phyloP scores from a whole-genome alignment of 192 early-diverging fungal species.

The Thoreauomyces humboldtii region DNA sequence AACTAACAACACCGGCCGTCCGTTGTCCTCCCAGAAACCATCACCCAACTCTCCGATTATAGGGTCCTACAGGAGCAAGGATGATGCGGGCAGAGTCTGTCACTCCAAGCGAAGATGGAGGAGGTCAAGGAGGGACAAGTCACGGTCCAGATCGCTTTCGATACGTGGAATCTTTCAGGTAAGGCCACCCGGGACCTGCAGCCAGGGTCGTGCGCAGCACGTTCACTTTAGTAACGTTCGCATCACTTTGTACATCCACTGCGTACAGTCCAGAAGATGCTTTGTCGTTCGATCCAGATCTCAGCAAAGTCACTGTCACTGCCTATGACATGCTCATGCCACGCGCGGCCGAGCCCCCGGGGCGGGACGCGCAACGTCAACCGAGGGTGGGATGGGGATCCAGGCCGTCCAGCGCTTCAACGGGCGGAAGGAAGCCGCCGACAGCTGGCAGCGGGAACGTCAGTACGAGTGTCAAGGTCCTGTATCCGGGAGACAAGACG shows the following conservation, averaged over 20 bases:
- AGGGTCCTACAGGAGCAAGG: too few species aligned
- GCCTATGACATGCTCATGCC: slow-evolving; percentile 19
- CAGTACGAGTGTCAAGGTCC: too few species aligned
- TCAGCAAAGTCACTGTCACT: slow-evolving; percentile 16
- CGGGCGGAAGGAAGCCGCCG: not conserved
- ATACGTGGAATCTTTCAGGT: slow-evolving; percentile 1
- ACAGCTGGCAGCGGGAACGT: slow-evolving; percentile 2
- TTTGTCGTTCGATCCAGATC: slow-evolving; percentile 14
- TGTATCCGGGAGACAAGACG: slow-evolving; percentile 38
- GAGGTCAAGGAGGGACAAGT: too few species aligned
- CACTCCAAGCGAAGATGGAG: not conserved
- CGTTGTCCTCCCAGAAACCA: too few species aligned
- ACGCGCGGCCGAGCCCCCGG: slow-evolving; percentile 2
- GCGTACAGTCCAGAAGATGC: not conserved
- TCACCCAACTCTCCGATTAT: too few species aligned
- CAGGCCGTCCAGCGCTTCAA: slow-evolving; percentile 13
- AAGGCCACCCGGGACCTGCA: too few species aligned
- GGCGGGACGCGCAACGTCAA: not conserved
- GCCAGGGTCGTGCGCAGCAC: too few species aligned
- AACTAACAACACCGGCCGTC: too few species aligned
- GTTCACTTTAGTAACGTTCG: not conserved
- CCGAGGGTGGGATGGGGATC: slow-evolving; percentile 20
- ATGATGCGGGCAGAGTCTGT: not conserved
- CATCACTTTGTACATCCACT: not conserved
- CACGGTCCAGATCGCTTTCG: slow-evolving; percentile 10